These are phyloP conservation scores for Trypanosoma boissoni DNA, from an alignment of 208 protist species.

Conservation along the genomic window DNA sequence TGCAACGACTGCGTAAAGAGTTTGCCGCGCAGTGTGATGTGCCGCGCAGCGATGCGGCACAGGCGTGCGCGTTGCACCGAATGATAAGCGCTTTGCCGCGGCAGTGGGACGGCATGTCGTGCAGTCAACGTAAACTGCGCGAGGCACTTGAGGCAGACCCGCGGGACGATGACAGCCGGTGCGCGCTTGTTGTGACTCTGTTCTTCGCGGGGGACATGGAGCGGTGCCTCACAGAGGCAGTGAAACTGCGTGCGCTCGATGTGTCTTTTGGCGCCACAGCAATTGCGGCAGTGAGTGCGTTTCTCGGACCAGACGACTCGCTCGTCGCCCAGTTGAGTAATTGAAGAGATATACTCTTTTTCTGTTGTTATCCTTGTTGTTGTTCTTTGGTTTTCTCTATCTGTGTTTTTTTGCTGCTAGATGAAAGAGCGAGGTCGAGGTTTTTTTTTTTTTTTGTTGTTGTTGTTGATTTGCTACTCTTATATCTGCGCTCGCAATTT, in stretches of 20 bases:
- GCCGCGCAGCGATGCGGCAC: conserved; percentile 50
- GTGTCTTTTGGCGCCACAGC: conserved; percentile 56
- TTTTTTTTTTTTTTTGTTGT: conserved; percentile 3
- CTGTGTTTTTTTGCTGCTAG: conserved; percentile 14
- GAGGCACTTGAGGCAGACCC: conserved; percentile 33
- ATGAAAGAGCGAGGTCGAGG: too few species aligned
- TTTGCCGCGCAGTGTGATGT: conserved; percentile 36
- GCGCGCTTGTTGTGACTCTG: conserved; percentile 72
- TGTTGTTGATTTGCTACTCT: too few species aligned
- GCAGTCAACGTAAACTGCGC: conserved; percentile 53
- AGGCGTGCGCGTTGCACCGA: conserved; percentile 34
- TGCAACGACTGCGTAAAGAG: conserved; percentile 31
- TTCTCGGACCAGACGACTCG: conserved; percentile 54
- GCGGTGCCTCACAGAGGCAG: conserved; percentile 77
- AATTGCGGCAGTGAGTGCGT: conserved; percentile 47
- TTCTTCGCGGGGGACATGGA: conserved; percentile 84
- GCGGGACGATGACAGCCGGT: conserved; percentile 35
- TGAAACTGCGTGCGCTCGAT: conserved; percentile 55
- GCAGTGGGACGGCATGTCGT: conserved; percentile 44
- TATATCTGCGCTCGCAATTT: not conserved
- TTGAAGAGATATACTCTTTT: not conserved
- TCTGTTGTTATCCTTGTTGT: too few species aligned
- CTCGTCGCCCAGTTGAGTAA: conserved; percentile 29
- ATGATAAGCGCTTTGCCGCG: conserved; percentile 42
- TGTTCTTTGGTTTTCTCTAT: conserved; percentile 7